Base-by-base conservation (phyloP, 192 early-diverging fungal genomes). In the Backusella morwellensis region DNA sequence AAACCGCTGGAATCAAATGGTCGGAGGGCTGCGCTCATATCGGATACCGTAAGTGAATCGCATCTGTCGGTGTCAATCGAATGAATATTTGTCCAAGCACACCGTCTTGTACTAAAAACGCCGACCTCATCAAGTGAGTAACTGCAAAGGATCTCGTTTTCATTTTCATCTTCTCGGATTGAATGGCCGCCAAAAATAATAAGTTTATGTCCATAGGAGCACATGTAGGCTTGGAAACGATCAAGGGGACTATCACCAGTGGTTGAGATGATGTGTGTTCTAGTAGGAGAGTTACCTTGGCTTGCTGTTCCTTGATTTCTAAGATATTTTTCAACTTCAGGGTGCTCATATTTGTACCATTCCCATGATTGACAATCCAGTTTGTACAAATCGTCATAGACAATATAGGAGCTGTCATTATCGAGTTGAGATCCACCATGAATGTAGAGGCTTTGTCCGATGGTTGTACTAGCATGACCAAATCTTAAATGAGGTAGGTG, bases 341-440 rank as follows among this genome's bases (percentile, higher is more conserved):
- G 80, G 35, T 77, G 72, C 38, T 82, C 80, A 66, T 71, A 82
- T 38, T 82, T 82, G 77, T 75, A 71, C 80, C 80, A 82, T n/a
- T 59, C 73, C 67, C 76, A 82, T 21, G 73, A 72, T 36, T 56
- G 6, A 40, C 77, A 82, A 42, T 82, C 77, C 1, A 82, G 40
- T 29, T 75, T 74, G 73, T 78, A 75, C 1, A 82, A 73, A 52
- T 82, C 80, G 34, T 82, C 77, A 67, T 78, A 82, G 21, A 82
- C 74, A 34, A 77, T 44, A 66, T 82, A 77, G 5, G 69, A 54
- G 1, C 32, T 36, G 19, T 78, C 80, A 38, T 82, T 78, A 41
- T 75, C 80, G 6, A 82, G 44, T 42, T 78, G 80, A 1, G 76
- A 72, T 35, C 80, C 80, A 41, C 80, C 80, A 72, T 74, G 76